Conservation (phyloP, 2,329 filamentous ascomycete species). For the Escovopsis sp. region DNA sequence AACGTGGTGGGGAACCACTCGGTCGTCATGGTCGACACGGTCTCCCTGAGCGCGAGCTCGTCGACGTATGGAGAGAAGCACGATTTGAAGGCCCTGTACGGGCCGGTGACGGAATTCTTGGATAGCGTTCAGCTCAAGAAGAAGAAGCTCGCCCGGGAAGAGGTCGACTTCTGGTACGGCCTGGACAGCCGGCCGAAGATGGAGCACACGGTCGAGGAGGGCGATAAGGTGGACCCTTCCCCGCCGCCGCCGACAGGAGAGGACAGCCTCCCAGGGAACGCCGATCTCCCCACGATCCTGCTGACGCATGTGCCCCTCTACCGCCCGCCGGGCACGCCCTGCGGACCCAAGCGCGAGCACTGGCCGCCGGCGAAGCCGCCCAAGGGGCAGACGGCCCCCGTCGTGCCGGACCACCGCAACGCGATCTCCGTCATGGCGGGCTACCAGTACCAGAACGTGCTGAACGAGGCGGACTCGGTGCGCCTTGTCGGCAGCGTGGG, state of each 20-base stretch:
- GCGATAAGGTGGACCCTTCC: slow-evolving; percentile 29
- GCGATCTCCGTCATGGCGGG: slow-evolving; percentile 64
- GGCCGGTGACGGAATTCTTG: slow-evolving; percentile 63
- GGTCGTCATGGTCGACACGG: slow-evolving; percentile 78
- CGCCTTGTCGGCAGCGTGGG: slow-evolving; percentile 65
- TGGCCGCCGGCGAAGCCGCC: slow-evolving; percentile 56
- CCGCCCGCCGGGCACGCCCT: slow-evolving; percentile 67
- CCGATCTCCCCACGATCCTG: slow-evolving; percentile 72
- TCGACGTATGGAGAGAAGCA: slow-evolving; percentile 35
- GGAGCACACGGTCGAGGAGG: slow-evolving; percentile 44
- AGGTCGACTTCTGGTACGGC: slow-evolving; percentile 51
- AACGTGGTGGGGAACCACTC: slow-evolving; percentile 92
- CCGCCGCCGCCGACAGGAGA: slow-evolving; percentile 18
- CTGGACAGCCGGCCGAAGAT: slow-evolving; percentile 40
- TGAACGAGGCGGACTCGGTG: slow-evolving; percentile 61
- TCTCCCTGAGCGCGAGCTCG: slow-evolving; percentile 65
- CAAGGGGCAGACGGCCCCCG: slow-evolving; percentile 38
- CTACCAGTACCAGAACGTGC: slow-evolving; percentile 95
- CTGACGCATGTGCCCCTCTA: slow-evolving; percentile 87
- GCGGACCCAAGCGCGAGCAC: slow-evolving; percentile 72
- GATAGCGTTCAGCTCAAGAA: slow-evolving; percentile 50
- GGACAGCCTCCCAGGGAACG: slow-evolving; percentile 14
- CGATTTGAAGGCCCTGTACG: slow-evolving; percentile 51
- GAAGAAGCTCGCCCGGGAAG: slow-evolving; percentile 50
- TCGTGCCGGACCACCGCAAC: slow-evolving; percentile 53